Evolutionary conservation across 1,139 yeast genomes (phyloP).

Genomic region (Pichia sp.): DNA sequence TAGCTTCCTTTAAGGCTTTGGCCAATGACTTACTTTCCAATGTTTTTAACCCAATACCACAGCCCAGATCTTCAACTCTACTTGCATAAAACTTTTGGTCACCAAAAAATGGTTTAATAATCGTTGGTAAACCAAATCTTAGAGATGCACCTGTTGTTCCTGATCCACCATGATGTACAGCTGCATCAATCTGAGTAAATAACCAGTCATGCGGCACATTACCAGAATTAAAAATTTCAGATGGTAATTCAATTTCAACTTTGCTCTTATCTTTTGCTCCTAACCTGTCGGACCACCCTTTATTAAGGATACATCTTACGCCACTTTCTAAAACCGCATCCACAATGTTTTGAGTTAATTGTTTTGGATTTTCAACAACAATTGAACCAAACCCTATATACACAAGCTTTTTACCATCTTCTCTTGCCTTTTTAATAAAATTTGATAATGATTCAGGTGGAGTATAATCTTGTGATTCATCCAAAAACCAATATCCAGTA

Average conservation of each 20-base stretch:
- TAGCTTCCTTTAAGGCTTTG: constrained; percentile 61
- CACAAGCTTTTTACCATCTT: constrained; percentile 61
- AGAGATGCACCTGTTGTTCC: constrained; percentile 95
- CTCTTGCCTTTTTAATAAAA: constrained; percentile 60
- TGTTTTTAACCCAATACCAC: constrained; percentile 67
- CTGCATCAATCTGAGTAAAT: constrained; percentile 82
- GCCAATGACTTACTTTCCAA: constrained; percentile 58
- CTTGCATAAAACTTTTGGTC: constrained; percentile 91
- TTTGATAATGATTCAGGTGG: constrained; percentile 57
- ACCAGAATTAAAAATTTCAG: constrained; percentile 62
- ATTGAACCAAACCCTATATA: constrained; percentile 96
- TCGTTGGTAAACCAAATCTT: constrained; percentile 80
- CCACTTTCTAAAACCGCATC: constrained; percentile 74
- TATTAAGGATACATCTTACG: constrained; percentile 79
- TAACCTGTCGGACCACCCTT: constrained; percentile 90
- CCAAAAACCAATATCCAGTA: constrained; percentile 92
- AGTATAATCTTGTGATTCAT: constrained; percentile 38
- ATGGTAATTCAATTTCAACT: constrained; percentile 49
- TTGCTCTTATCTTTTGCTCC: constrained; percentile 30
- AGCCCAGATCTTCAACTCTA: constrained; percentile 83
- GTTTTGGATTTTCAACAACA: constrained; percentile 77
- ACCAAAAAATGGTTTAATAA: constrained; percentile 91
- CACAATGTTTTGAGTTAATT: constrained; percentile 68
- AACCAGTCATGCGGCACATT: constrained; percentile 91
- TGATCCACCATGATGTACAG: constrained; percentile 96